Evolutionary conservation across 768 basidiomycete species (phyloP), one percentile per base, ranked within the genome.

Genomic region (Macrolepiota fuliginosa): DNA sequence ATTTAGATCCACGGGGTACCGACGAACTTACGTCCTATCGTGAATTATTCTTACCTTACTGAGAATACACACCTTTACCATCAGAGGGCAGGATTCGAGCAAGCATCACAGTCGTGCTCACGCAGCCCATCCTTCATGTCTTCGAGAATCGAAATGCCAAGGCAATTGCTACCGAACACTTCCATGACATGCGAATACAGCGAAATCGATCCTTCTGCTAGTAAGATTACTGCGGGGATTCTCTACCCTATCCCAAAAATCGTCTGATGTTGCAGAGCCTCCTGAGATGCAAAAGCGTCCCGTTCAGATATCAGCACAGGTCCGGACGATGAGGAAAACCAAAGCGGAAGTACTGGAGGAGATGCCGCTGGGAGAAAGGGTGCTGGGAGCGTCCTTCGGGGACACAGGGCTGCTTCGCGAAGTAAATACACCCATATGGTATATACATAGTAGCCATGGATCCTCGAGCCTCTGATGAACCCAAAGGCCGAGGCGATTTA

Each of bases 131-230:
- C 69, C 85, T 84, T 11, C 76, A 81, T 55, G 82, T 86, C 47
- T 85, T 83, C 3, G 74, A 77, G 0, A n/a, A n/a, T n/a, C n/a
- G n/a, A n/a, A 80, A 81, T 62, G 86, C 85, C 0, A 85, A 85
- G 67, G 70, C 74, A 47, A 74, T 76, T 17, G 87, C 85, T 6
- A 66, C 66, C 10, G 71, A 80, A 49, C 74, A 76, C 11, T 77
- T 88, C n/a, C 73, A 80, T 17, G 65, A 75, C 7, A 71, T 76
- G 68, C n/a, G n/a, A n/a, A n/a, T n/a, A n/a, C n/a, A n/a, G n/a
- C n/a, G 70, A 66, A 4, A 54, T 40, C 11, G 60, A 66, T 7
- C 40, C 62, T n/a, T n/a, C n/a, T n/a, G n/a, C n/a, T n/a, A n/a
- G n/a, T n/a, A n/a, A n/a, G n/a, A n/a, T n/a, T n/a, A n/a, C n/a